Percentiles rank a stretch among this genome's conserved stretches.
Conservation (phyloP, 176 grass and related monocot species). For the Musa itinerans region DNA sequence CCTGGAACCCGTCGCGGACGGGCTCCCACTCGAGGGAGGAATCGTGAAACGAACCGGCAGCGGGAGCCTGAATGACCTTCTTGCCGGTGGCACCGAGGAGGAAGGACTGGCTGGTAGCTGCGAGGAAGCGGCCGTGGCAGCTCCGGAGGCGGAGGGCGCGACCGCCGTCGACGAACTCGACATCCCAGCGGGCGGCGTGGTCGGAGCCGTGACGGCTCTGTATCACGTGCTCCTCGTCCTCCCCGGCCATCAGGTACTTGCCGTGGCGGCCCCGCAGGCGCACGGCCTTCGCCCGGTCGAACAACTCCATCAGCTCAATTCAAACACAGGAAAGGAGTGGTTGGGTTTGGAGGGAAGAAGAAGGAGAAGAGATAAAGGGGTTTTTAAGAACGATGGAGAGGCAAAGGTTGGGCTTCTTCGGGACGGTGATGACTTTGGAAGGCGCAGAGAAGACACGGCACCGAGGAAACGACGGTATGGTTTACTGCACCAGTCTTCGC, state of each 20-base stretch:
- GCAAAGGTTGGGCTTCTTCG: too few species aligned
- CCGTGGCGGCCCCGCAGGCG: constrained; percentile 21
- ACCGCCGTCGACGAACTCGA: neutral
- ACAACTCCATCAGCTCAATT: constrained; percentile 15
- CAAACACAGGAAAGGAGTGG: too few species aligned
- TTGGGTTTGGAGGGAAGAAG: too few species aligned
- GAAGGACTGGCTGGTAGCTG: constrained; percentile 9
- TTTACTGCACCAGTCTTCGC: too few species aligned
- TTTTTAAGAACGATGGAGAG: too few species aligned
- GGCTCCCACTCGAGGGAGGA: constrained; percentile 27
- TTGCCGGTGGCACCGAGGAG: constrained; percentile 18
- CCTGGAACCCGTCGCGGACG: constrained; percentile 35
- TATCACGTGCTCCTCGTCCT: constrained; percentile 17
- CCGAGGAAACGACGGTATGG: too few species aligned
- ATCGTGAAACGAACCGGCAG: neutral
- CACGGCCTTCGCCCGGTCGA: constrained; percentile 15
- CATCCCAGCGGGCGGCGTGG: neutral
- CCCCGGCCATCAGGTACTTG: constrained; percentile 20
- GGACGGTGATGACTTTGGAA: too few species aligned
- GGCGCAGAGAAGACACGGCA: too few species aligned
- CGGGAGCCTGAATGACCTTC: constrained; percentile 19
- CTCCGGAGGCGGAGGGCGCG: constrained; percentile 3
- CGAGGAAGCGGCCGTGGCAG: constrained; percentile 14
- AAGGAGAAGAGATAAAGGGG: too few species aligned
- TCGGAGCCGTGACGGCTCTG: constrained; percentile 12